Conservation (phyloP, 345 rosid species). For the Populus deltoides region DNA sequence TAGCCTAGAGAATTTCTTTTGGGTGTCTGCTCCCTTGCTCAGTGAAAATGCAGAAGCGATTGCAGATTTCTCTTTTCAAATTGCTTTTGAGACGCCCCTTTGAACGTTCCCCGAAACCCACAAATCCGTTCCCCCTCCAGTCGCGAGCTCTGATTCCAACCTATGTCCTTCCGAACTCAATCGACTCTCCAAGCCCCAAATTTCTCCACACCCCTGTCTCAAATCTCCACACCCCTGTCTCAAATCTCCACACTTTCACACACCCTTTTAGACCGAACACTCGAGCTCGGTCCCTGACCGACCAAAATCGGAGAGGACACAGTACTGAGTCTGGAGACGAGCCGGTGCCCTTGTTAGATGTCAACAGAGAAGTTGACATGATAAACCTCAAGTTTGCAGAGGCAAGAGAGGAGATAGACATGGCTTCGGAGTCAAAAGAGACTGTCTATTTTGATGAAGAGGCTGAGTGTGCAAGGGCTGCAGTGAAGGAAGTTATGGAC, state of each 20-base stretch:
- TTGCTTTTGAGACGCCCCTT: constrained; percentile 25
- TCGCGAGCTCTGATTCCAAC: constrained; percentile 14
- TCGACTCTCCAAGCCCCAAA: constrained; percentile 2
- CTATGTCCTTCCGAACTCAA: constrained; percentile 16
- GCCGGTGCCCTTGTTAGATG: constrained; percentile 38
- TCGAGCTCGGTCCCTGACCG: background rate
- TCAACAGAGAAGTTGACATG: constrained; percentile 67
- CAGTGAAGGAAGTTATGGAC: constrained; percentile 65
- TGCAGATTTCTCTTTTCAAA: constrained; percentile 37
- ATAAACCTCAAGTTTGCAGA: constrained; percentile 91
- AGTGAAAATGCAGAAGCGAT: constrained; percentile 35
- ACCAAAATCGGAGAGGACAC: constrained; percentile 24
- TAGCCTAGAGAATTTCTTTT: background rate
- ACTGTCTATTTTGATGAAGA: constrained; percentile 91
- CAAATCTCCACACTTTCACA: constrained; percentile 8
- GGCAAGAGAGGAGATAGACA: constrained; percentile 98
- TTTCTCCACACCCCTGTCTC: constrained; percentile 8
- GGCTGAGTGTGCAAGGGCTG: constrained; percentile 80
- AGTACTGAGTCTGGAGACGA: constrained; percentile 36
- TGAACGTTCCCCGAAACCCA: constrained; percentile 26
- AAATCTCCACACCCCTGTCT: constrained; percentile 10
- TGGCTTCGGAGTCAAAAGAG: constrained; percentile 96
- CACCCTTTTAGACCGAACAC: constrained; percentile 4
- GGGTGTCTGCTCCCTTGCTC: background rate
- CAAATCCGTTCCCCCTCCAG: constrained; percentile 9